Conservation (phyloP, 345 rosid genomes). For the Gossypium turneri region DNA sequence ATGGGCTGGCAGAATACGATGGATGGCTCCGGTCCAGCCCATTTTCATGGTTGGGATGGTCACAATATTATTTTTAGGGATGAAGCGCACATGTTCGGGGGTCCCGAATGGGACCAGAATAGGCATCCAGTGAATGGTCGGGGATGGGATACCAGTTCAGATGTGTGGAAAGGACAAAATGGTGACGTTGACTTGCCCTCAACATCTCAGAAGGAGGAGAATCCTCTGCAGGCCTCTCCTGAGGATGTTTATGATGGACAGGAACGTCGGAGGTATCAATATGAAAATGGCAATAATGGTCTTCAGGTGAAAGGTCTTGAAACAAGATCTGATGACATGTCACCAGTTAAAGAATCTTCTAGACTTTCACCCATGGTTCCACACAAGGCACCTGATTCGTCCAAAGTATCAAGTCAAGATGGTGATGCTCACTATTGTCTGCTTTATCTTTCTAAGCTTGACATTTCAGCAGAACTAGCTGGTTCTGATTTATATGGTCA, state of each 20-base stretch:
- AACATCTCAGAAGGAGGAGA: conserved; percentile 55
- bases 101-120: conserved; percentile 79
- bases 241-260: conserved; percentile 48
- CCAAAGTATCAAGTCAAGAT: conserved; percentile 30
- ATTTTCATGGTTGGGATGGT: conserved; percentile 91
- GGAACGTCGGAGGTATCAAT: conserved; percentile 33
- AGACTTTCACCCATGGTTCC: conserved; percentile 29
- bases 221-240: conserved; percentile 40
- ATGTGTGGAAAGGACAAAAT: conserved; percentile 76
- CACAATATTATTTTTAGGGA: conserved; percentile 71
- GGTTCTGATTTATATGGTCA: conserved; percentile 53
- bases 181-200: conserved; percentile 59
- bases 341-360: conserved; percentile 44
- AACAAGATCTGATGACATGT: conserved; percentile 33
- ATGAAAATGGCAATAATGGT: conserved; percentile 37
- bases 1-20: conserved; percentile 92
- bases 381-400: conserved; percentile 31
- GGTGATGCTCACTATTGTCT: conserved; percentile 23
- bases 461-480: conserved; percentile 74
- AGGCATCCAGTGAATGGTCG: conserved; percentile 57
- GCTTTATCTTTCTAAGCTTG: conserved; percentile 79
- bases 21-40: conserved; percentile 74
- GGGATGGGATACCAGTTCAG: conserved; percentile 78
- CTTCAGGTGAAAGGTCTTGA: conserved; percentile 43
- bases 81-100: conserved; percentile 64